Base-by-base conservation (phyloP, 208 protist species). In the Crithidia bombi region DNA sequence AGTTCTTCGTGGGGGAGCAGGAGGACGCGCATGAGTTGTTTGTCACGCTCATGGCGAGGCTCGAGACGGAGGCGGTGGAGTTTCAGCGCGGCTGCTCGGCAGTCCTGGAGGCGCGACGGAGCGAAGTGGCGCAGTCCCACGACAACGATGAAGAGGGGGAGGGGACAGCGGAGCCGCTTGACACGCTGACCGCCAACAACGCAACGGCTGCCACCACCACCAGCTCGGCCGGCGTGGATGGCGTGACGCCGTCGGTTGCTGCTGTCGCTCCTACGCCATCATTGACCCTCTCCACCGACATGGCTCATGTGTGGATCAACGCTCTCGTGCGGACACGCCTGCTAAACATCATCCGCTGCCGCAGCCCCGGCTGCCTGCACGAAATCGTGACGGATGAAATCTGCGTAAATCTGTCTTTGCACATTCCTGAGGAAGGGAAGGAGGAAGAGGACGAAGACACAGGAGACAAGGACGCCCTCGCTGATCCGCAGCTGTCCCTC, bases 21-120 rank as follows among this genome's bases (percentile, higher is more conserved):
- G 84, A 95, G 68, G 90, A 95, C 59, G 90, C 90, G 4, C 90
- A 95, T 51, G 90, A 95, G 68, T 80, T 95, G 32, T 85, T 92
- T 51, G 70, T 93, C 6, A 58, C 73, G 12, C 28, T 95, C 28
- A 70, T 93, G 26, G 73, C 74, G 14, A 83, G 78, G 65, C 75
- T 95, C 23, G 86, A 91, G 75, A 64, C 71, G 64, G 90, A 95
- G 79, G 83, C 83, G 28, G 73, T 85, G 41, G 47, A 46, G 30
- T 74, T 83, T 47, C 59, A 78, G 54, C 62, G 74, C 66, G 56
- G 69, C n/a, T 77, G 71, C 30, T 35, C 47, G 21, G 64, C 25
- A 23, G 38, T 65, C 28, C 26, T 68, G 30, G 58, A 26, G 43
- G 58, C 9, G 43, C 44, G 58, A 15, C 19, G 33, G 25, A 2